A percentile compares a stretch with the other conserved stretches of the same genome.
These are phyloP conservation scores for Suhomyces prunicola DNA, from an alignment of 805 yeast species.

Conservation along the genomic window DNA sequence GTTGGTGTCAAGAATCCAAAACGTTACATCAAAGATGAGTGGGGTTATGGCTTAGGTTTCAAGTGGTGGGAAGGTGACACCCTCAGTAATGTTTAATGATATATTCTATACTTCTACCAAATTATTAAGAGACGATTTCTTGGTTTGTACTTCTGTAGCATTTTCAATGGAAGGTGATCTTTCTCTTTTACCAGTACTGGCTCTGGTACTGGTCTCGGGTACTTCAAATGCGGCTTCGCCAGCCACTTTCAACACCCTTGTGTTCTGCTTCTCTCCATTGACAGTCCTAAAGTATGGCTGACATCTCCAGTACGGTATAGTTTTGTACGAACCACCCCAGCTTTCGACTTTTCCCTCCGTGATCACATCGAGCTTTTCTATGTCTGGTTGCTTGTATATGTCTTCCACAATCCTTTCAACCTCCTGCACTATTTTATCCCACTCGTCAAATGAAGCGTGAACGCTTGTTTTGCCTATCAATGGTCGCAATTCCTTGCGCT, in stretches of 20 bases:
- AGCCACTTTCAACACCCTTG: conserved; percentile 37
- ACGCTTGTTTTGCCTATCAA: conserved; percentile 56
- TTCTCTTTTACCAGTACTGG: conserved; percentile 1
- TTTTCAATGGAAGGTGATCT: conserved; percentile 3
- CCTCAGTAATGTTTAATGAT: background rate
- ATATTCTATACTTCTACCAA: background rate
- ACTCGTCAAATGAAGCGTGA: conserved; percentile 33
- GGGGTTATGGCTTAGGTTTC: conserved; percentile 38
- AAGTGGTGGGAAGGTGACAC: conserved; percentile 36
- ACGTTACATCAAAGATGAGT: conserved; percentile 31
- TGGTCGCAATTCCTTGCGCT: conserved; percentile 75
- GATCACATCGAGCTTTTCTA: conserved; percentile 55
- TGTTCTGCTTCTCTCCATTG: conserved; percentile 58
- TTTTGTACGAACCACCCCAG: conserved; percentile 82
- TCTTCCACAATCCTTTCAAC: conserved; percentile 67
- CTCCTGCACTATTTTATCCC: conserved; percentile 52
- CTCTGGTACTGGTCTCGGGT: conserved; percentile 2
- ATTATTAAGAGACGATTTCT: background rate
- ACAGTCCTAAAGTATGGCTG: conserved; percentile 94
- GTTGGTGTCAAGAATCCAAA: conserved; percentile 28
- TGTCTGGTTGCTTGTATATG: conserved; percentile 51
- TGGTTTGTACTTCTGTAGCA: background rate
- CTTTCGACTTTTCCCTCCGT: conserved; percentile 50
- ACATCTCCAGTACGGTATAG: conserved; percentile 91
- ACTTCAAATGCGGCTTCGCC: conserved; percentile 20